Base-by-base conservation (phyloP, 345 rosid species). In the Euphorbia pulcherrima region DNA sequence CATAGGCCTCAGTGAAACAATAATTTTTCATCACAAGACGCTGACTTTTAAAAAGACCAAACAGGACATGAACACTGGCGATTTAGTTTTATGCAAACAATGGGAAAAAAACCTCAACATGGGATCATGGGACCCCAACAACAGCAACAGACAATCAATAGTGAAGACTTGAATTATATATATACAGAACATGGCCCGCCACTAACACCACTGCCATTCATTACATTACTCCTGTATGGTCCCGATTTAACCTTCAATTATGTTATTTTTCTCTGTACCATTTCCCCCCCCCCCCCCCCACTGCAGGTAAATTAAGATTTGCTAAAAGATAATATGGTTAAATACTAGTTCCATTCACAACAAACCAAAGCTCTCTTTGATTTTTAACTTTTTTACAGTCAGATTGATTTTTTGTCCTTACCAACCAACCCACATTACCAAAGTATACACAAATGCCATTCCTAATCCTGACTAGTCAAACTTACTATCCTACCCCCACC, bases 371-470 rank as follows among this genome's bases (percentile, higher is more conserved):
- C 41, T 17, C 29, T 28, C 30, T 61, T 51, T 18, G n/a, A 29
- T 33, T 16, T 59, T 26, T 41, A 3, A 46, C 30, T 23, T 57
- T 65, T 68, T 58, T 65, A 73, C 77, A 73, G 65, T 55, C 68
- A 68, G 64, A 56, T 65, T 20, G 57, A 55, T 29, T 71, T 33
- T 26, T 58, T 68, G 71, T 74, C 61, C 68, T 64, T 52, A 47
- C 55, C 59, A 1, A 1, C 14, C 66, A 30, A 64, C 57, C 77
- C 77, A 56, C 50, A 64, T 30, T 18, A 2, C 67, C 41, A 21
- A 53, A 56, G 63, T 67, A 75, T 76, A 27, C 72, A 54, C 75
- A 80, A 50, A 60, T 67, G 62, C 62, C 73, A 67, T 64, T 67
- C 65, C 78, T 73, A 75, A 71, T 28, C 67, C 62, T 51, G 61